phyloP scores from a whole-genome alignment of 2,329 filamentous ascomycete species.

The Lasiodiplodia sp. region DNA sequence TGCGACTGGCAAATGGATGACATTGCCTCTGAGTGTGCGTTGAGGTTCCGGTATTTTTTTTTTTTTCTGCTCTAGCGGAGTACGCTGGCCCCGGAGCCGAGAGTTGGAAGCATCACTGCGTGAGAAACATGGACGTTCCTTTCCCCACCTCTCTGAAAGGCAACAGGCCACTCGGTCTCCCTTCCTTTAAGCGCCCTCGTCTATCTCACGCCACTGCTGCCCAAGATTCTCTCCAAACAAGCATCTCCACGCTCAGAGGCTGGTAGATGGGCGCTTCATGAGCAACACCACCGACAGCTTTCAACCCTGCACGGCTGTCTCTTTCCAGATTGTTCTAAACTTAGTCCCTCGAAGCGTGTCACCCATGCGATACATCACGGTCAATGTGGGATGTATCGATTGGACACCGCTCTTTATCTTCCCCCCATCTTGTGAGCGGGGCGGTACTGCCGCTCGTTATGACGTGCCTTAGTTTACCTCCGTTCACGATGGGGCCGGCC shows the following conservation, averaged over 20 bases:
- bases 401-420: constrained; percentile 2
- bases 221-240: background rate
- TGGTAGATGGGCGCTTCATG: background rate
- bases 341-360: background rate
- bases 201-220: constrained; percentile 12
- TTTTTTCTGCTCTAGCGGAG: background rate
- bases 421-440: background rate
- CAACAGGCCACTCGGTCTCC: background rate
- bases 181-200: background rate
- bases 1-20: background rate
- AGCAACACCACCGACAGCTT: background rate
- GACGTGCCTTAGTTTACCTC: constrained; percentile 20
- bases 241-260: background rate
- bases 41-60: background rate
- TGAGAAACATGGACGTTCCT: background rate
- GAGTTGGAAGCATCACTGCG: background rate
- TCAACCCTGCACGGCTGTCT: constrained; percentile 3
- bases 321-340: constrained; percentile 7
- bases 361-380: background rate
- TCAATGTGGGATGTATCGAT: background rate
- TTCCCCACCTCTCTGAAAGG: background rate
- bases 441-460: constrained; percentile 4
- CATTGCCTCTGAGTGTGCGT: background rate
- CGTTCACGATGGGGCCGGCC: background rate
- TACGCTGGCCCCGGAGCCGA: background rate